Evolutionary conservation across 192 early-diverging fungal species (phyloP).

Genomic region (Umbelopsis isabellina): DNA sequence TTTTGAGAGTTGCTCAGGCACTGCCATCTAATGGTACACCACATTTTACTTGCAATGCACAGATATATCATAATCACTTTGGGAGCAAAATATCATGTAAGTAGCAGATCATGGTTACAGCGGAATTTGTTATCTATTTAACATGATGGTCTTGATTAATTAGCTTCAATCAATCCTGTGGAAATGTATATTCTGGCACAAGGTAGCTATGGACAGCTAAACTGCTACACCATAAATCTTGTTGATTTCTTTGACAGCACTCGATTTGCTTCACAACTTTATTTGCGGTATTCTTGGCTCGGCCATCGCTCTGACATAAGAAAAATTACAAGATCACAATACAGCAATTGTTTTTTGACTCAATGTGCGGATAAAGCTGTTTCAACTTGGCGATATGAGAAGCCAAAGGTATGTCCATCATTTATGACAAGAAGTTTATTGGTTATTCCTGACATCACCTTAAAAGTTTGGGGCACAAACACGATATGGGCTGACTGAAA

Average conservation of each 20-base stretch:
- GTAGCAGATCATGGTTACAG: background rate
- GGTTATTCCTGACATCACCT: background rate
- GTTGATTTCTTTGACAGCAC: slow-evolving; percentile 76
- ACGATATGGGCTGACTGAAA: slow-evolving; percentile 2
- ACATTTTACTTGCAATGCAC: slow-evolving; percentile 59
- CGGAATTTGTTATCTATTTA: background rate
- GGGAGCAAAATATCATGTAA: slow-evolving; percentile 47
- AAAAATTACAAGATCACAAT: slow-evolving; percentile 47
- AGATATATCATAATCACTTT: slow-evolving; percentile 37
- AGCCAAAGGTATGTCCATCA: slow-evolving; percentile 50
- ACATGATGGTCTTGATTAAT: background rate
- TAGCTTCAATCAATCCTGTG: slow-evolving; percentile 49
- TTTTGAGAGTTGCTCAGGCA: slow-evolving; percentile 62
- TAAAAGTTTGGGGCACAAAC: background rate
- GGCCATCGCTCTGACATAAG: slow-evolving; percentile 61
- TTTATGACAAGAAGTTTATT: background rate
- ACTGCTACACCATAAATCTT: slow-evolving; percentile 72
- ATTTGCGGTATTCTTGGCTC: slow-evolving; percentile 66
- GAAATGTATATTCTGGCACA: slow-evolving; percentile 67
- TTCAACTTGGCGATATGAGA: slow-evolving; percentile 54
- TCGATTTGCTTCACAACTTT: slow-evolving; percentile 58
- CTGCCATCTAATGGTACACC: slow-evolving; percentile 55
- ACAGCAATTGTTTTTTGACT: slow-evolving; percentile 48
- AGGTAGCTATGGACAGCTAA: slow-evolving; percentile 61
- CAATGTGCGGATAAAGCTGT: slow-evolving; percentile 55